Percentiles rank a stretch among this genome's conserved stretches.
Evolutionary conservation across 2,329 filamentous ascomycete species (phyloP).

Genomic region (Phialophora macrospora): DNA sequence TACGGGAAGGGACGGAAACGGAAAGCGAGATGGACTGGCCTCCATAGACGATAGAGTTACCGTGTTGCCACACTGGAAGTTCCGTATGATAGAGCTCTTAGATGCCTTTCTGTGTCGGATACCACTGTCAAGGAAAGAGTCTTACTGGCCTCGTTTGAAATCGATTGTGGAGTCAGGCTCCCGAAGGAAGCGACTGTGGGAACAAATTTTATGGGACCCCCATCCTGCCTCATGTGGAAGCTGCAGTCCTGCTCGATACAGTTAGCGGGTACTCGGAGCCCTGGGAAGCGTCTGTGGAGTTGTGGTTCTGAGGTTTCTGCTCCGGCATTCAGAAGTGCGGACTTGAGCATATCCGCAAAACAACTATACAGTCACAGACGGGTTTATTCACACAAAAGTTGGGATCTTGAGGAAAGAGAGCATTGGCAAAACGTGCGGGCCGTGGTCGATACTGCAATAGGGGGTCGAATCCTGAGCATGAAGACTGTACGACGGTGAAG

Average conservation of each 20-base stretch:
- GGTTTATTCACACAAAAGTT: not conserved
- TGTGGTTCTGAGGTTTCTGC: not conserved
- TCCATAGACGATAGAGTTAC: conserved; percentile 9
- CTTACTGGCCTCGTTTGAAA: not conserved
- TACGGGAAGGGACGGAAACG: not conserved
- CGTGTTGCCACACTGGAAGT: not conserved
- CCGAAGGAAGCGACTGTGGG: not conserved
- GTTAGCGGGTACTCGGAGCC: not conserved
- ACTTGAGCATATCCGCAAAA: not conserved
- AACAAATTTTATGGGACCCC: not conserved
- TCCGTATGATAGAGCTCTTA: not conserved
- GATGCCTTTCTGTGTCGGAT: not conserved
- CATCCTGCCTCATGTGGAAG: conserved; percentile 1
- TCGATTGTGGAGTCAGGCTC: not conserved
- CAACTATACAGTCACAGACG: not conserved
- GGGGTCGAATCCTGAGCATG: not conserved
- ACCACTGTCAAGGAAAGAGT: not conserved
- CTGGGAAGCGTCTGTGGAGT: not conserved
- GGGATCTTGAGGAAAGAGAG: not conserved
- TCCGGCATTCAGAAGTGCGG: not conserved
- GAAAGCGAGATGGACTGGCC: not conserved
- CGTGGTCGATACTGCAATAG: conserved; percentile 5
- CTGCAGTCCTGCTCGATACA: not conserved
- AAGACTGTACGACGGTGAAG: not conserved
- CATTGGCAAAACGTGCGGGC: conserved; percentile 19